Base-by-base conservation (phyloP, 1,284 basidiomycete species). In the Porphyrellus sp. region DNA sequence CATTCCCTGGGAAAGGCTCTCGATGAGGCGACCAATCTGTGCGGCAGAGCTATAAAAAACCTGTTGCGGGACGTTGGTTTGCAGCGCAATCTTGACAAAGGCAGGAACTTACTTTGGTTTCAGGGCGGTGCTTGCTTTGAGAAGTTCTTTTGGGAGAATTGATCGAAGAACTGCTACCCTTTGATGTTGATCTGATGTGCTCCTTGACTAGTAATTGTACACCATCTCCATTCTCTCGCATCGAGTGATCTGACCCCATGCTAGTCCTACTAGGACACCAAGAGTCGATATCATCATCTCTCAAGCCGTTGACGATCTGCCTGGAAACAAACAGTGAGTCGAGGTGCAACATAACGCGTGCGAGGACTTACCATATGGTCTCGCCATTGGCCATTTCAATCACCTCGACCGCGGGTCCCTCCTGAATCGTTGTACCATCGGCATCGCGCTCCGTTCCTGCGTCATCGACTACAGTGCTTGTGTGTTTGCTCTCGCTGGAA, bases 371-470 rank as follows among this genome's bases (percentile, higher is more conserved):
- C 89, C 89, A 92, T 52, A 91, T 84, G 15, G 86, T 88, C 67
- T 91, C 84, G 23, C 89, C 89, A 64, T 89, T 90, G 13, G 86
- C 86, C 62, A 90, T 72, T 63, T 91, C 86, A 45, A 91, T 77
- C 31, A 91, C 77, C 69, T 91, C 88, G 25, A 91, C 72, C 4
- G 83, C 89, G 51, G 84, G 79, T 5, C 77, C 80, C 48, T 80
- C 67, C 56, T 82, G 82, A 42, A 74, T 55, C 46, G 66, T 57
- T 45, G 70, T 55, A 31, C 56, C 51, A 31, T 63, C 59, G 8
- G 56, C 59, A n/a, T 62, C 61, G 34, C 34, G 58, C 31, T 58
- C 68, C 35, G 45, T 58, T 55, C 57, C 62, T 23, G 58, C 52
- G n/a, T 67, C 63, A 23, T 64, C 69, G 15, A 57, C 56, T 13